Percentiles rank a stretch among this genome's conserved stretches.
Evolutionary conservation across 2,329 filamentous ascomycete species (phyloP).

Genomic region (Cladosporium sp.): DNA sequence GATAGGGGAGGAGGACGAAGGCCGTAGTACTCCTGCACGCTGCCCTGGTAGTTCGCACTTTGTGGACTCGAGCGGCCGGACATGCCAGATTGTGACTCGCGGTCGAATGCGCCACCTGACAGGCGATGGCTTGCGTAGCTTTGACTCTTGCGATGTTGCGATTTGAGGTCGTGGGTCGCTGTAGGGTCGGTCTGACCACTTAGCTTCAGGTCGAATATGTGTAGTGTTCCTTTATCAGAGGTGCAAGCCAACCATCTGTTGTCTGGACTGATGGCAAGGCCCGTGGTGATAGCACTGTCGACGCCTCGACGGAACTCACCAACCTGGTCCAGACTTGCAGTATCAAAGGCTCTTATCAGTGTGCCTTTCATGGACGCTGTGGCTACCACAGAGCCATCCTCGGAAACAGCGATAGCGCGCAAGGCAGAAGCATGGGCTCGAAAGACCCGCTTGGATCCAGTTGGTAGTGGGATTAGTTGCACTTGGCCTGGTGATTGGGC

Average conservation of each 20-base stretch:
- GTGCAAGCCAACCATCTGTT: constrained; percentile 81
- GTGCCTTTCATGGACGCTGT: constrained; percentile 94
- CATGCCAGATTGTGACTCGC: constrained; percentile 22
- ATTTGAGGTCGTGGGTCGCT: constrained; percentile 13
- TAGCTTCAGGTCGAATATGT: constrained; percentile 82
- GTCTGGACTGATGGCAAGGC: constrained; percentile 79
- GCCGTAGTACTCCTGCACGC: constrained; percentile 32
- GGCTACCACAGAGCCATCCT: constrained; percentile 74
- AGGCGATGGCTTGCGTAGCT: constrained; percentile 19
- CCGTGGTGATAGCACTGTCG: constrained; percentile 82
- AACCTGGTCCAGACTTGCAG: constrained; percentile 72
- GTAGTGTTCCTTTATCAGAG: constrained; percentile 92
- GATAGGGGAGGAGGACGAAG: constrained; percentile 27
- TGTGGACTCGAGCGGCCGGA: constrained; percentile 24
- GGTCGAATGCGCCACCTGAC: constrained; percentile 17
- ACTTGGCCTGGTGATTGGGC: constrained; percentile 86
- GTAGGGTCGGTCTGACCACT: constrained; percentile 38
- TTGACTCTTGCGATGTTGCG: constrained; percentile 19
- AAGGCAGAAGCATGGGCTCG: constrained; percentile 80
- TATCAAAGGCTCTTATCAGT: constrained; percentile 79
- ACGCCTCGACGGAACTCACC: constrained; percentile 84
- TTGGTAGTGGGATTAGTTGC: constrained; percentile 74
- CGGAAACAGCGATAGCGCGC: constrained; percentile 73
- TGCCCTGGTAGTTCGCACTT: constrained; percentile 25
- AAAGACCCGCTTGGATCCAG: constrained; percentile 84